Evolutionary conservation across 2,329 filamentous ascomycete species (phyloP).

Genomic region (Colletotrichum phormii): DNA sequence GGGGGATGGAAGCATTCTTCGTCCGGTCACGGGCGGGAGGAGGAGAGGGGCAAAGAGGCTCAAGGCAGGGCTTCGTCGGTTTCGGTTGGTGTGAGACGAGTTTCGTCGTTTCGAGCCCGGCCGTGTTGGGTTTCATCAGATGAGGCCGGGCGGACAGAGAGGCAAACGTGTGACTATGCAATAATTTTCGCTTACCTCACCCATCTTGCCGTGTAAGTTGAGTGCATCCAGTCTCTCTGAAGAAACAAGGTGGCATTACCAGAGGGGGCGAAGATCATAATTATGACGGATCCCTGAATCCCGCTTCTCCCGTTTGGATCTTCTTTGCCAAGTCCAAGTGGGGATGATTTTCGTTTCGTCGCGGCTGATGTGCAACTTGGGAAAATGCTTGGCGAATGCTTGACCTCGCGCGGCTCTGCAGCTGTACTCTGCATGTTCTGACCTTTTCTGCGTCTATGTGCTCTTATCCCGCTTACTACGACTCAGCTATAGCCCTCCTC

Average conservation of each 20-base stretch:
- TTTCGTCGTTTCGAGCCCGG: conserved; percentile 33
- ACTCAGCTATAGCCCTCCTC: not conserved
- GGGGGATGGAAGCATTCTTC: not conserved
- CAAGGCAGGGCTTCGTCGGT: conserved; percentile 14
- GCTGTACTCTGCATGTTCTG: not conserved
- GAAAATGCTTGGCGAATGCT: conserved; percentile 21
- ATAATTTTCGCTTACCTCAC: not conserved
- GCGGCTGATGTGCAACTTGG: conserved; percentile 25
- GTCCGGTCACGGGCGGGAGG: not conserved
- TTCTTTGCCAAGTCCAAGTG: conserved; percentile 27
- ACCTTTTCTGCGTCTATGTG: not conserved
- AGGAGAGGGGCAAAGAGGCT: not conserved
- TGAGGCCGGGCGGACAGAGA: conserved; percentile 18
- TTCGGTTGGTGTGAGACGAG: conserved; percentile 24
- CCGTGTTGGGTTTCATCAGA: conserved; percentile 28
- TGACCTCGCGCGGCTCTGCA: conserved; percentile 25
- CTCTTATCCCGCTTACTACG: not conserved
- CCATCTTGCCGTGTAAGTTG: not conserved
- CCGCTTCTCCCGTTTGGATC: conserved; percentile 20
- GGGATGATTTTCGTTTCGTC: conserved; percentile 23
- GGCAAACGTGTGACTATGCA: not conserved
- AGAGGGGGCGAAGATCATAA: conserved; percentile 12
- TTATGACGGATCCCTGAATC: conserved; percentile 1
- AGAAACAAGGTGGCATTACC: not conserved
- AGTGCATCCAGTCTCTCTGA: not conserved